Evolutionary conservation across 2,329 filamentous ascomycete genomes (phyloP).

Genomic region (Cytospora piceae): DNA sequence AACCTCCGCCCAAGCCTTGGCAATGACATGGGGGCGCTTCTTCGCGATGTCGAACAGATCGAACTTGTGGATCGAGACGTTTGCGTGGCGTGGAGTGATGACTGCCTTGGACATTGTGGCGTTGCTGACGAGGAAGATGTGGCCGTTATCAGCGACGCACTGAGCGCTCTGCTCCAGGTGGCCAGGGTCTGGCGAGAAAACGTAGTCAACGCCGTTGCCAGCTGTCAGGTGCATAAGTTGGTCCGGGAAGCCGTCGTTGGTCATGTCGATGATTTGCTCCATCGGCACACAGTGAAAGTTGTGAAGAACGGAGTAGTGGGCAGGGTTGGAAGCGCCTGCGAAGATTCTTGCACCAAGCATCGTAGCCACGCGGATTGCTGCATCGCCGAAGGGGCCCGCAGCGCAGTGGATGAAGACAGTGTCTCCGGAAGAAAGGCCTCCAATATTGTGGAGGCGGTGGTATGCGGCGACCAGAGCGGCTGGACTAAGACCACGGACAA

Average conservation of each 20-base stretch:
- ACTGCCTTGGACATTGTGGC: not conserved
- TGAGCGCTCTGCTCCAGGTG: conserved; percentile 39
- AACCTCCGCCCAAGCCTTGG: conserved; percentile 20
- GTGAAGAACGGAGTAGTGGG: conserved; percentile 45
- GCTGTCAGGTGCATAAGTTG: conserved; percentile 40
- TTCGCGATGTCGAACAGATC: conserved; percentile 31
- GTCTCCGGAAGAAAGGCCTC: conserved; percentile 35
- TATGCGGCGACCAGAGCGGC: conserved; percentile 47
- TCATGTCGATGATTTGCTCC: conserved; percentile 42
- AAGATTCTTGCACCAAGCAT: conserved; percentile 46
- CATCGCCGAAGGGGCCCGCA: conserved; percentile 48
- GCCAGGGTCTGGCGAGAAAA: conserved; percentile 51
- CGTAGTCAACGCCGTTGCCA: conserved; percentile 44
- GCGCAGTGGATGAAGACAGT: conserved; percentile 50
- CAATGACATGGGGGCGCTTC: conserved; percentile 23
- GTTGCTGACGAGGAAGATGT: conserved; percentile 25
- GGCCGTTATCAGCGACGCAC: conserved; percentile 38
- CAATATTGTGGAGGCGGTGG: conserved; percentile 45
- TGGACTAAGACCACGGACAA: conserved; percentile 39
- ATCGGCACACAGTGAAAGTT: conserved; percentile 39
- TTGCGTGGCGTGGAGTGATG: conserved; percentile 20
- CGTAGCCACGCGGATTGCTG: conserved; percentile 47
- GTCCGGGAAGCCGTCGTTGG: conserved; percentile 23
- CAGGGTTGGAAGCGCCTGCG: conserved; percentile 42
- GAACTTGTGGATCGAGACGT: conserved; percentile 34